Evolutionary conservation across 495 filamentous ascomycete species (phyloP), one percentile per base, ranked within the genome.

Genomic region (Cercophora newfieldiana): DNA sequence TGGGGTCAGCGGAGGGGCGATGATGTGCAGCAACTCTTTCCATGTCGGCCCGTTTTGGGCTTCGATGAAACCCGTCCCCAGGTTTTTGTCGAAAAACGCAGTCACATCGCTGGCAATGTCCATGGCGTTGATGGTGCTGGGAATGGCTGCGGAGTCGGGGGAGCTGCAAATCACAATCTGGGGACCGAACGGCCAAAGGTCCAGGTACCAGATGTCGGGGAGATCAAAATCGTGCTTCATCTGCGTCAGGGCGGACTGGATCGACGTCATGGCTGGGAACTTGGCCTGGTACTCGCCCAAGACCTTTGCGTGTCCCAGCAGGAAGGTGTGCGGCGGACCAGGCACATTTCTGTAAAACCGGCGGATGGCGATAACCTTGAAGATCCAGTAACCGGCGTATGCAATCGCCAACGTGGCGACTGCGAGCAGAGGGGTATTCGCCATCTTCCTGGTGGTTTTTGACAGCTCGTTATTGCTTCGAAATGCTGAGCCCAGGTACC

Each of bases 1-100:
- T 6, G 68, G 68, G 0, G 68, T 66, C 14, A 73, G 57, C 10
- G 58, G 64, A 3, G 71, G 66, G 1, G 71, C 71, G n/a, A 73
- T 60, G n/a, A 70, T 68, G 12, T 68, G 67, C 21, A 71, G 68
- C 44, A 73, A 55, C 29, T 69, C 63, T 50, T 71, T 73, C 71
- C 71, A 73, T 1, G 66, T 5, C 1, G 68, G 49, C 2, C 71
- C 68, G 53, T 70, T 70, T 8, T 51, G 63, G 0, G 61, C 58
- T 26, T 66, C 61, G 26, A 73, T 66, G 56, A 71, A 68, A n/a
- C 48, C 24, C 4, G 37, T 48, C 1, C 71, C 68, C 25, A 71
- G 19, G 1, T 47, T 59, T 1, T 10, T 7, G n/a, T 31, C 2
- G 31, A 70, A 63, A 26, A 61, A 59, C 1, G 67, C 51, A 2